Base-by-base conservation (phyloP, 768 basidiomycete species). In the Tricholoma bakamatsutake region DNA sequence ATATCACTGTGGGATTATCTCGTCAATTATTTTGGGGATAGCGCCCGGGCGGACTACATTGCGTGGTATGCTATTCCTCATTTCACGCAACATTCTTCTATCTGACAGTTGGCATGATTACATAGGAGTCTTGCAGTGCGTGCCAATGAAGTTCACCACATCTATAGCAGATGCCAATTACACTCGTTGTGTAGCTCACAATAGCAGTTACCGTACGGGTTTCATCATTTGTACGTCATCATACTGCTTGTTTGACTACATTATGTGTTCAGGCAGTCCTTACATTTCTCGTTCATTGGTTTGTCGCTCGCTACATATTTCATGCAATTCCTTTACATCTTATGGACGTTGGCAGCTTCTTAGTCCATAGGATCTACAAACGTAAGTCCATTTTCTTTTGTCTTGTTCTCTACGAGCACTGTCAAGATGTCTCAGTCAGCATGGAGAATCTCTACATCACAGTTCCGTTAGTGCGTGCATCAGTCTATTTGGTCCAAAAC, bases 201-300 rank as follows among this genome's bases (percentile, higher is more conserved):
- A 68, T 77, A 18, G 66, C 68, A 12, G 58, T 71, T 17, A 72
- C 71, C 59, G 75, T 73, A 55, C 27, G 68, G 18, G 7, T 10
- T 5, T 49, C 11, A 17, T 30, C 17, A 48, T 18, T 53, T n/a
- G 21, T 33, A 9, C 17, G 13, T 24, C n/a, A 12, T 10, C 8
- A 50, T 11, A 18, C 30, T 24, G n/a, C 15, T 37, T 5, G 7
- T 12, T 28, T 18, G 8, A 48, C 18, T 8, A 24, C 34, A 28
- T 24, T 24, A 27, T 9, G 4, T 47, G 6, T 1, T 10, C 42
- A 76, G 78, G 79, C 78, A 0, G 60, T 76, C 27, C 66, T 79
- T 30, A 81, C 79, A 0, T 74, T 80, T 50, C 68, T 80, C 24
- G 79, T 81, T 4, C 80, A 81, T 56, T 76, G 79, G 78, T 80